Evolutionary conservation across 2,329 filamentous ascomycete species (phyloP).

Genomic region (Aspergillus sp.): DNA sequence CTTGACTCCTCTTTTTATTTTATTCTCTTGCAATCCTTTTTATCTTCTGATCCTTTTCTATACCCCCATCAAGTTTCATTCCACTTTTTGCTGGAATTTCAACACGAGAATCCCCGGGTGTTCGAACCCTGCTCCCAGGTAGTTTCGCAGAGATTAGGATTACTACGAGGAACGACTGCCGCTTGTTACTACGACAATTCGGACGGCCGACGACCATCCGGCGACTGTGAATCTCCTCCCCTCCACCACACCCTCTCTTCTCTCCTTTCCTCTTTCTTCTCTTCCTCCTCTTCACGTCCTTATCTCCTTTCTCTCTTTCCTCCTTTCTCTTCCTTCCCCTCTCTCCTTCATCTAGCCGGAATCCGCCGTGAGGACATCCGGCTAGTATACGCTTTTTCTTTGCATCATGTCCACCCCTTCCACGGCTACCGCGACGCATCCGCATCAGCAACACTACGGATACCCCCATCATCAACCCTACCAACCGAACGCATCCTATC

Average conservation of each 20-base stretch:
- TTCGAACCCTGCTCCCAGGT: constrained; percentile 14
- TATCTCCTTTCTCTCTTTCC: neutral
- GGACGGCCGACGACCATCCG: constrained; percentile 22
- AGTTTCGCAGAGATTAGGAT: neutral
- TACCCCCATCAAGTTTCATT: constrained; percentile 2
- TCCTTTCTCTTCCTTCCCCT: neutral
- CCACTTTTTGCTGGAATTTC: constrained; percentile 9
- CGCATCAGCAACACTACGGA: constrained; percentile 60
- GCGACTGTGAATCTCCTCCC: constrained; percentile 17
- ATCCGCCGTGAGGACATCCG: constrained; percentile 32
- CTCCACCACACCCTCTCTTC: neutral
- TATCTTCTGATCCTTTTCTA: neutral
- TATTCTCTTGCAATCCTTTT: neutral
- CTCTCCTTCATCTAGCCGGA: constrained; percentile 10
- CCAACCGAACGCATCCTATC: constrained; percentile 57
- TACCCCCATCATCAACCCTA: constrained; percentile 61
- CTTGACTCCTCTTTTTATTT: neutral
- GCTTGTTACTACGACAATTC: constrained; percentile 10
- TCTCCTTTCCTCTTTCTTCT: constrained; percentile 3
- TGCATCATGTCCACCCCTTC: constrained; percentile 77
- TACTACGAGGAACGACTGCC: constrained; percentile 2
- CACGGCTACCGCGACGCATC: constrained; percentile 71
- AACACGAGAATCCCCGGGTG: constrained; percentile 22
- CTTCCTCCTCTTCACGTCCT: constrained; percentile 4
- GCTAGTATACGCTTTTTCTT: constrained; percentile 23